Percentiles rank a stretch among this genome's conserved stretches.
Conservation (phyloP, 2,329 filamentous ascomycete genomes). For the Neonectria ditissima region DNA sequence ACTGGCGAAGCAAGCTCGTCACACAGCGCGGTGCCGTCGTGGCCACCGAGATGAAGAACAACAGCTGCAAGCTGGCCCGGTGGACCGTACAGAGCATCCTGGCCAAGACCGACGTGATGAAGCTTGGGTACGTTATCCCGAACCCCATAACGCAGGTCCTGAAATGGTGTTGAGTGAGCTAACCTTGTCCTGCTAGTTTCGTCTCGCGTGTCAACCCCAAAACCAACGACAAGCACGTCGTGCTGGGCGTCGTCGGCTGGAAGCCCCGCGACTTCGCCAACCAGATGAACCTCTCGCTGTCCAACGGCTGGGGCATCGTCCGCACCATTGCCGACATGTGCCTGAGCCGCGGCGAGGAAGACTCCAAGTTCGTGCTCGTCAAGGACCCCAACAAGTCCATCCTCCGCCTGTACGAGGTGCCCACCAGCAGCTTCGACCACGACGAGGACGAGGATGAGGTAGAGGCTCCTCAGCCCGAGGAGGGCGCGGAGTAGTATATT, state of each 20-base stretch:
- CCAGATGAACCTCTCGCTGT: conserved; percentile 97
- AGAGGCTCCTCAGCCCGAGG: conserved; percentile 54
- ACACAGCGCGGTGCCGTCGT: conserved; percentile 96
- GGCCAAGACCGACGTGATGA: conserved; percentile 98
- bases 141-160: background rate
- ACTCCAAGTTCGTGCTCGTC: conserved; percentile 84
- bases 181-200: conserved; percentile 70
- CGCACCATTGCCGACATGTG: conserved; percentile 98
- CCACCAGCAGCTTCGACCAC: conserved; percentile 89
- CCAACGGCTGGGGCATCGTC: conserved; percentile 99
- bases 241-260: conserved; percentile 96
- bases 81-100: conserved; percentile 98
- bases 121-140: conserved; percentile 79
- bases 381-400: conserved; percentile 98
- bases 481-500: conserved; percentile 32
- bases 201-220: conserved; percentile 95
- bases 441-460: conserved; percentile 76
- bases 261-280: conserved; percentile 96
- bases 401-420: conserved; percentile 92
- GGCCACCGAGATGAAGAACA: conserved; percentile 99
- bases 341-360: conserved; percentile 78
- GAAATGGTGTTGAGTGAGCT: conserved; percentile 22
- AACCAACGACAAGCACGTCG: conserved; percentile 91
- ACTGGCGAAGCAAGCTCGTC: conserved; percentile 96
- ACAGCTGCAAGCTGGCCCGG: conserved; percentile 96